A percentile compares a stretch with the other conserved stretches of the same genome.
phyloP scores from a whole-genome alignment of 805 yeast genomes.

The Metschnikowia lochheadii region DNA sequence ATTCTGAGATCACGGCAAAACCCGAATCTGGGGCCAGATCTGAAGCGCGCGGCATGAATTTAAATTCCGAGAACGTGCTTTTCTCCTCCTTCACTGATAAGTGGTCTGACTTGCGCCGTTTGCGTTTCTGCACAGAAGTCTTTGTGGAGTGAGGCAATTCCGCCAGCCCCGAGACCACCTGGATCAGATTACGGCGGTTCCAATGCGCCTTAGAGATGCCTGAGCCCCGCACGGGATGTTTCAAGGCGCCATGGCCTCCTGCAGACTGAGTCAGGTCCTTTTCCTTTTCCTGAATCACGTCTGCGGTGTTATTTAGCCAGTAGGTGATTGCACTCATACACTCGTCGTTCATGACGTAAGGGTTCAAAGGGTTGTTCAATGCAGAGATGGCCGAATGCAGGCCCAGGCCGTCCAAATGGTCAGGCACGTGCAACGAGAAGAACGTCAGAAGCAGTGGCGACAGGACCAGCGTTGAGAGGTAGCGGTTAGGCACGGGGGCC shows the following conservation, averaged over 20 bases:
- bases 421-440: conserved; percentile 8
- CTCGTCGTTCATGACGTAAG: conserved; percentile 34
- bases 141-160: conserved; percentile 1
- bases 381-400: conserved; percentile 1
- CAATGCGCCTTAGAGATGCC: conserved; percentile 20
- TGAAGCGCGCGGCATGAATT: background rate
- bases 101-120: conserved; percentile 12
- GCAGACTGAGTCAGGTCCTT: conserved; percentile 1
- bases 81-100: background rate
- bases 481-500: conserved; percentile 6
- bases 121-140: conserved; percentile 9
- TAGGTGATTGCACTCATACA: conserved; percentile 36
- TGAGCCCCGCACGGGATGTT: conserved; percentile 28
- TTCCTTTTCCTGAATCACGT: conserved; percentile 16
- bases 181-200: conserved; percentile 16
- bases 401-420: conserved; percentile 1
- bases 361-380: conserved; percentile 10
- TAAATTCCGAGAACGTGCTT: conserved; percentile 3
- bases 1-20: conserved; percentile 1
- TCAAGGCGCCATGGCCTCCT: background rate
- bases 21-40: conserved; percentile 1
- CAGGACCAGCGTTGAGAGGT: conserved; percentile 14
- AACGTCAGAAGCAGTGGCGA: conserved; percentile 15
- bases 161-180: conserved; percentile 7
- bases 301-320: conserved; percentile 25